Conservation (phyloP, 1,284 basidiomycete genomes). For the Bondarzewia mesenterica region DNA sequence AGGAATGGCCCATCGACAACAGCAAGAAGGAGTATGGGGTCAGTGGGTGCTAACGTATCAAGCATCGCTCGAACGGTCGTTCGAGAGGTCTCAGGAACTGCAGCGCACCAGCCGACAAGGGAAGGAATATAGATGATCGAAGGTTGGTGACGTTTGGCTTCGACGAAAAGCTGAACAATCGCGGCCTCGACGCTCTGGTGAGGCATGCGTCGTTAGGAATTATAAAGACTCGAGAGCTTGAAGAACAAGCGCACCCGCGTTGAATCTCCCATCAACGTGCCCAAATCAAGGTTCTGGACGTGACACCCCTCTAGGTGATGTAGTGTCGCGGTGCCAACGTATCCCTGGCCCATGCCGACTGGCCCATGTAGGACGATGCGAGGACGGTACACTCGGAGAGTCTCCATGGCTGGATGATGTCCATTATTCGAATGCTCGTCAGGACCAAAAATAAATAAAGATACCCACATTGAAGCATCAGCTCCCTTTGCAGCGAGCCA, state of each 20-base stretch:
- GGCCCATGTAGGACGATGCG: constrained; percentile 81
- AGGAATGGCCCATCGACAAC: constrained; percentile 74
- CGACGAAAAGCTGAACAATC: constrained; percentile 93
- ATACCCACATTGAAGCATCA: constrained; percentile 76
- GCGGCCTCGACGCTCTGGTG: constrained; percentile 84
- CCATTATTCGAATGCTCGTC: constrained; percentile 7
- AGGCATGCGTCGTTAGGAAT: background rate
- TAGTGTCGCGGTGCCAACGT: constrained; percentile 84
- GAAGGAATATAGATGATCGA: constrained; percentile 95
- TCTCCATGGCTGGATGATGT: constrained; percentile 74
- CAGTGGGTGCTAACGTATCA: constrained; percentile 83
- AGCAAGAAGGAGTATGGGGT: constrained; percentile 87
- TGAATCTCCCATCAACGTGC: constrained; percentile 84
- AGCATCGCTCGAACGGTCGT: constrained; percentile 87
- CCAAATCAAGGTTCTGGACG: constrained; percentile 89
- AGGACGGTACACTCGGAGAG: constrained; percentile 85
- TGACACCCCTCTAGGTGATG: constrained; percentile 96
- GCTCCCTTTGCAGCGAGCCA: constrained; percentile 73
- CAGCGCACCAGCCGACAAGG: constrained; percentile 78
- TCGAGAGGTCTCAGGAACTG: constrained; percentile 79
- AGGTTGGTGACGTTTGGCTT: constrained; percentile 96
- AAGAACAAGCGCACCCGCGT: constrained; percentile 52
- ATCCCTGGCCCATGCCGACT: constrained; percentile 84
- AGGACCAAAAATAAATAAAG: constrained; percentile 2
- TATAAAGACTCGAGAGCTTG: background rate